phyloP scores from a whole-genome alignment of 73 alveolate genomes.

The Diophrys appendiculata region DNA sequence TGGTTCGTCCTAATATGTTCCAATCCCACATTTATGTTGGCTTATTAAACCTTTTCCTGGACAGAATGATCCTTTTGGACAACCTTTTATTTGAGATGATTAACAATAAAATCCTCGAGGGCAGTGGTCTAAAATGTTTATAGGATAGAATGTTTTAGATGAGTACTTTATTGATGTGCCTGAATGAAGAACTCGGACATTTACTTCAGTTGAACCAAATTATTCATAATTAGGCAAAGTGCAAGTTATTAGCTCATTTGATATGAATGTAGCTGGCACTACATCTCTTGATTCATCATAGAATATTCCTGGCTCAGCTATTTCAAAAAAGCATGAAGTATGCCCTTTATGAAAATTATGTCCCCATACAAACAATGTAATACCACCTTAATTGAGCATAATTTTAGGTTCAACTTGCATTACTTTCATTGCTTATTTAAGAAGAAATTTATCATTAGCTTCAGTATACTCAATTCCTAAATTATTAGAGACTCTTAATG shows the following conservation, averaged over 20 bases:
- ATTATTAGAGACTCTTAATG: neutral
- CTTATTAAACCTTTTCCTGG: conserved; percentile 24
- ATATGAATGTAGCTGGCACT: conserved; percentile 19
- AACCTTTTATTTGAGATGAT: neutral
- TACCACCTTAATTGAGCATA: neutral
- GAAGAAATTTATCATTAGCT: neutral
- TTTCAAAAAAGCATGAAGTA: conserved; percentile 34
- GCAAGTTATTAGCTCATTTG: conserved; percentile 22
- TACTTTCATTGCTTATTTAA: conserved; percentile 16
- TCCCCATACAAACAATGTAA: conserved; percentile 13
- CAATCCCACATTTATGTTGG: conserved; percentile 45
- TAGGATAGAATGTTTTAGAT: neutral
- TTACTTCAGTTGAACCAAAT: conserved; percentile 34
- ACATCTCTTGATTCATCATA: conserved; percentile 18
- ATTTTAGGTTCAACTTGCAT: conserved; percentile 27
- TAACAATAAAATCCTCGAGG: conserved; percentile 55
- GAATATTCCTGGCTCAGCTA: conserved; percentile 6
- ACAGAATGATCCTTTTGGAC: conserved; percentile 61
- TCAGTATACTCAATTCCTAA: neutral
- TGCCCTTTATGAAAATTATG: conserved; percentile 5
- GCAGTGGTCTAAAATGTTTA: conserved; percentile 33
- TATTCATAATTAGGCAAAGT: conserved; percentile 31
- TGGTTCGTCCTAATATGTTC: conserved; percentile 38
- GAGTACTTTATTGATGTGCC: neutral
- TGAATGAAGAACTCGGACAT: conserved; percentile 20